Percentiles rank a stretch among this genome's conserved stretches.
Conservation (phyloP, 2,329 filamentous ascomycete genomes). For the Penicillium sp. region DNA sequence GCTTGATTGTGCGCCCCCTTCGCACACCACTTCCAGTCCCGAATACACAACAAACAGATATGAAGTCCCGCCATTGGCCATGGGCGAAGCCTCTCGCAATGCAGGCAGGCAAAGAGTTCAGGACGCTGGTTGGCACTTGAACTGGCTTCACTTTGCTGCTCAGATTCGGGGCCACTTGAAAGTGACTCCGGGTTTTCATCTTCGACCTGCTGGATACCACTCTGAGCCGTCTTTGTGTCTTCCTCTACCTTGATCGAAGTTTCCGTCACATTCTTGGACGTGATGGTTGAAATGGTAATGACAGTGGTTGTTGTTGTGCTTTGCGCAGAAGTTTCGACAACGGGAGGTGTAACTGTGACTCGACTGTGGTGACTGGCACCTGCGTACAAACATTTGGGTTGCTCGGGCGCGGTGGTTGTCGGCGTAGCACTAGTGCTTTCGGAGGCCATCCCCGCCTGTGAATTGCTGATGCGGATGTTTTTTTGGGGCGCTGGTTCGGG, state of each 20-base stretch:
- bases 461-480: background rate
- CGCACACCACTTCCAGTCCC: constrained; percentile 1
- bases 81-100: background rate
- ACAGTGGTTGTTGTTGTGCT: background rate
- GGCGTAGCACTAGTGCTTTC: background rate
- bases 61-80: background rate
- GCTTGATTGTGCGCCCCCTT: background rate
- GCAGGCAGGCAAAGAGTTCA: background rate
- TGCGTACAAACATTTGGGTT: background rate
- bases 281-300: background rate
- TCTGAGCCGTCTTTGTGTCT: background rate
- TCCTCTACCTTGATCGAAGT: background rate
- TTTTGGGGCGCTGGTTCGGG: background rate
- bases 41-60: background rate
- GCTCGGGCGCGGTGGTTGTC: background rate
- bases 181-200: background rate
- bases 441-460: background rate
- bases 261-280: background rate
- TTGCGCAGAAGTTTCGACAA: background rate
- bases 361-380: background rate
- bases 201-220: no score
- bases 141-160: background rate
- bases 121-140: background rate
- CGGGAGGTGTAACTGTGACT: background rate
- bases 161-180: background rate